Conservation (phyloP, 1,284 basidiomycete species). For the Golubevia sp. region DNA sequence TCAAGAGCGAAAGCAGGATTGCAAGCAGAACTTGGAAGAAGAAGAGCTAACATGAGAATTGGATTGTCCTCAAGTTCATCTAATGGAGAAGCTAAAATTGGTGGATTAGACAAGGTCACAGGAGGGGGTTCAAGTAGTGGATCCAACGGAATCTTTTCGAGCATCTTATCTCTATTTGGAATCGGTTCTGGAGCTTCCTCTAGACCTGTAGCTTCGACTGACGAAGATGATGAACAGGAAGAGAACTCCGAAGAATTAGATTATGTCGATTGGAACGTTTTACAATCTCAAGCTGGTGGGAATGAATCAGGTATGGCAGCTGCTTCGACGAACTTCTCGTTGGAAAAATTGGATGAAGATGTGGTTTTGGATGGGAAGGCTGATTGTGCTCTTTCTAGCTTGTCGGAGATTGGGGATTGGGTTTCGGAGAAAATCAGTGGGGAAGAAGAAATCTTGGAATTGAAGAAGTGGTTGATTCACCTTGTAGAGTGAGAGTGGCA, state of each 20-base stretch:
- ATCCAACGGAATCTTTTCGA: not conserved
- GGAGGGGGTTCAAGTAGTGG: not conserved
- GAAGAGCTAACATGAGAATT: conserved; percentile 23
- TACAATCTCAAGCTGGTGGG: conserved; percentile 3
- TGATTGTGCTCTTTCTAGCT: conserved; percentile 26
- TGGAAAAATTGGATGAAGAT: conserved; percentile 35
- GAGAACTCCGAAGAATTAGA: conserved; percentile 45
- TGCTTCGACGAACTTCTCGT: conserved; percentile 14
- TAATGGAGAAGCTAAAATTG: conserved; percentile 35
- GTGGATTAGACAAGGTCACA: conserved; percentile 38
- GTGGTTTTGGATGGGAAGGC: conserved; percentile 39
- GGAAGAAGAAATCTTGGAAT: not conserved
- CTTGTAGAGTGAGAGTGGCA: not conserved
- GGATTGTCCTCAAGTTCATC: not conserved
- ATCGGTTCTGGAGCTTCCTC: conserved; percentile 23
- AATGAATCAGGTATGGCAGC: not conserved
- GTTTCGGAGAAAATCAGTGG: not conserved
- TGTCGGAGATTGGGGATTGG: conserved; percentile 5
- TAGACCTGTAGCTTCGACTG: conserved; percentile 11
- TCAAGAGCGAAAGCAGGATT: conserved; percentile 42
- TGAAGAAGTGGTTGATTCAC: not conserved
- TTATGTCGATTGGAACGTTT: conserved; percentile 36
- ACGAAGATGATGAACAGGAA: conserved; percentile 11
- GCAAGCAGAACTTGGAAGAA: conserved; percentile 34
- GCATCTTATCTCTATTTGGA: conserved; percentile 1